Evolutionary conservation across 2,329 filamentous ascomycete species (phyloP).

Genomic region (Penicillium frequentans): DNA sequence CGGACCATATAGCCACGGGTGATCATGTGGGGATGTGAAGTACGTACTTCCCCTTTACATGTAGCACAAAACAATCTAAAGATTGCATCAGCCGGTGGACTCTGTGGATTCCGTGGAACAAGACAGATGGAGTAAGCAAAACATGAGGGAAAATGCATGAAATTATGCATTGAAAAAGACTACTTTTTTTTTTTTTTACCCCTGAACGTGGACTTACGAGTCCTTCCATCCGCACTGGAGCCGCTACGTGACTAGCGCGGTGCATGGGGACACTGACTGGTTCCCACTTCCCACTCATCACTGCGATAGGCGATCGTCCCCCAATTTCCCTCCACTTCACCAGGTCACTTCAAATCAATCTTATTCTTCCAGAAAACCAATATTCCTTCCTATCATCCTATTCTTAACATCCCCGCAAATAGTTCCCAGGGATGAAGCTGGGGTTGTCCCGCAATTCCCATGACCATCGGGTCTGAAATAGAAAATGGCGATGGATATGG

Average conservation of each 20-base stretch:
- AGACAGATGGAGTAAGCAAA: background rate
- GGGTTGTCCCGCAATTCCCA: conserved; percentile 14
- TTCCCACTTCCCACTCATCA: background rate
- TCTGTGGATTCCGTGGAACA: too few relatives aligned
- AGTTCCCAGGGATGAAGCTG: conserved; percentile 7
- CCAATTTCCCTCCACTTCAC: conserved; percentile 1
- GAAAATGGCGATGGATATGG: conserved; percentile 55
- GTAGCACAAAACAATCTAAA: background rate
- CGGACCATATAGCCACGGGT: too few relatives aligned
- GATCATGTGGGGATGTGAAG: too few relatives aligned
- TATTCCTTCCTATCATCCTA: background rate
- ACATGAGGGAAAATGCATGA: background rate
- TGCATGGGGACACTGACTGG: background rate
- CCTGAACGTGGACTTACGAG: conserved; percentile 19
- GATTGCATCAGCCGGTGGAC: background rate
- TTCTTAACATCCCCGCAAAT: background rate
- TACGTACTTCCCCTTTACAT: background rate
- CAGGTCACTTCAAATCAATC: background rate
- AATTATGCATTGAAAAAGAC: background rate
- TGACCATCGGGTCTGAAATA: conserved; percentile 6
- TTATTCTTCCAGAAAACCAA: background rate
- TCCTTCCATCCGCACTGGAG: conserved; percentile 19
- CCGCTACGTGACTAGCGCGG: conserved; percentile 18
- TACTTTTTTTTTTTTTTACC: background rate
- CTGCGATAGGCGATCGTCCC: conserved; percentile 2